Conservation (phyloP, 1,284 basidiomycete species). For the Athelia psychrophila region DNA sequence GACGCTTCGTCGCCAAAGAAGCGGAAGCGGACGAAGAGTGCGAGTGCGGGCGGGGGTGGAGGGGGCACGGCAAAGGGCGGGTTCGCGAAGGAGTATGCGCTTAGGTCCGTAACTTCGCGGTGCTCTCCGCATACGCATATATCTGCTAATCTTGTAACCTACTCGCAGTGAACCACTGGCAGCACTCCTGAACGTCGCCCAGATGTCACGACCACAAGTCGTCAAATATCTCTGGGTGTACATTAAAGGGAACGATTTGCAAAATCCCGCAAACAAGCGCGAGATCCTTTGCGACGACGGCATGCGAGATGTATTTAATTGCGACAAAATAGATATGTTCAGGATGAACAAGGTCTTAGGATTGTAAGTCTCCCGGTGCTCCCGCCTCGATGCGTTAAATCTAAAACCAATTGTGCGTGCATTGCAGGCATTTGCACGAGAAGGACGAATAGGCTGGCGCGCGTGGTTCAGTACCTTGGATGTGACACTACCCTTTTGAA, state of each 20-base stretch:
- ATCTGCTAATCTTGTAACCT: conserved; percentile 6
- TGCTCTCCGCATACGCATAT: neutral
- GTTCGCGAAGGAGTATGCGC: conserved; percentile 73
- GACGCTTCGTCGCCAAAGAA: conserved; percentile 31
- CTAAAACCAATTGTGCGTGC: neutral
- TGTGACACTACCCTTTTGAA: too few relatives aligned
- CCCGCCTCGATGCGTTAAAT: neutral
- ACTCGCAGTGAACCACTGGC: conserved; percentile 58
- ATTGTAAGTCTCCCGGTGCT: conserved; percentile 47
- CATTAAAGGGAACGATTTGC: conserved; percentile 75
- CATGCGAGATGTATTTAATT: conserved; percentile 68
- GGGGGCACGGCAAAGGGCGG: conserved; percentile 56
- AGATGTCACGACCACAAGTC: conserved; percentile 82
- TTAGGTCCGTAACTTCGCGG: conserved; percentile 50
- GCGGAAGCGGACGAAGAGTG: conserved; percentile 30
- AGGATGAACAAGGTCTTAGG: conserved; percentile 83
- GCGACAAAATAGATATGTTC: conserved; percentile 83
- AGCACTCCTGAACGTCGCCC: conserved; percentile 51
- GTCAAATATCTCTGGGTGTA: conserved; percentile 87
- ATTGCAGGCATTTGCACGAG: conserved; percentile 25
- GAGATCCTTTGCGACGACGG: conserved; percentile 80
- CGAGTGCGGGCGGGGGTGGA: conserved; percentile 30
- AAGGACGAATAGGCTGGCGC: conserved; percentile 16
- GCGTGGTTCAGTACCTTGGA: too few relatives aligned
- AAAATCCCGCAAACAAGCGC: conserved; percentile 77